Base-by-base conservation (phyloP, 768 basidiomycete genomes). In the Serendipita indica region DNA sequence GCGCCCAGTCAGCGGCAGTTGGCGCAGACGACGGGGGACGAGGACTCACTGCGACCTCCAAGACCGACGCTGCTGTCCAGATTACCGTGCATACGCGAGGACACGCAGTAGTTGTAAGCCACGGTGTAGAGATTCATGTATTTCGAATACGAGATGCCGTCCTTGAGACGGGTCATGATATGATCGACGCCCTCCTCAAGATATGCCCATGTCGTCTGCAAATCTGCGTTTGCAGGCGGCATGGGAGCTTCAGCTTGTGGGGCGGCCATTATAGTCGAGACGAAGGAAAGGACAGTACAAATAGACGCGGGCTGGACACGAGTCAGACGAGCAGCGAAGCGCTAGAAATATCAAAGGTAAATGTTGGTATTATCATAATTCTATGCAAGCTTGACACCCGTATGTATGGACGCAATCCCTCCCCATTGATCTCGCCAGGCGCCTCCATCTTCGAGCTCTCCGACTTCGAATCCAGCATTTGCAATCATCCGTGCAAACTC, bases 101-200 rank as follows among this genome's bases (percentile, higher is more conserved):
- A 86, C 27, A 89, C 97, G 68, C 96, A 99, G 70, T 94, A 98
- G 74, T 98, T 97, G 77, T 99, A 98, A 6, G 89, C 87, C 57
- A 91, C 89, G 22, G 92, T 94, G 72, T 97, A 91, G 61, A 82
- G 75, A 62, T 69, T 78, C 89, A 86, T 90, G 69, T 90, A 89
- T 77, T 82, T 89, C 61, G 86, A 85, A 72, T 87, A 89, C 20
- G 89, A 89, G 57, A 91, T 84, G 61, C 89, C 89, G 0, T 86
- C 87, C 66, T 89, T 86, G 18, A 89, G 75, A 71, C 87, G 87
- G 64, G 85, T 89, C 88, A 91, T 89, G 68, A 91, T 90, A 66
- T 90, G 88, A 72, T 91, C 88, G 32, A 90, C 84, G 64, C 65
- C 84, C 60, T 91, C 87, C 70, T 89, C 84, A 43, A 93, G 80